A percentile compares a stretch with the other conserved stretches of the same genome.
These are phyloP conservation scores for Caryopteris hybrid DNA, from an alignment of 305 asterid genomes.

Conservation along the genomic window DNA sequence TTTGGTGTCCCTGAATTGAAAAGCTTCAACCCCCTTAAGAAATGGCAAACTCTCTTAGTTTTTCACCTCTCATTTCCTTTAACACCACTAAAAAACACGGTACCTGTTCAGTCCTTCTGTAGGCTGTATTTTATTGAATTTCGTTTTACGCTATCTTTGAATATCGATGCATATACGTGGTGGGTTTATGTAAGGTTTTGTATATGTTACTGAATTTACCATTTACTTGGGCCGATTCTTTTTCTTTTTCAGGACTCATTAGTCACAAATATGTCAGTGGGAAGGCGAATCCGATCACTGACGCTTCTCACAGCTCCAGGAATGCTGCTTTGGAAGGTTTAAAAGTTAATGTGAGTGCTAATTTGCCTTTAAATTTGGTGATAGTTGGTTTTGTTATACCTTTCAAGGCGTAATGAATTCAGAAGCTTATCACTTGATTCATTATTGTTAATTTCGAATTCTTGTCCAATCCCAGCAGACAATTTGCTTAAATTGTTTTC, in stretches of 20 bases:
- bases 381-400: not conserved
- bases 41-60: constrained; percentile 51
- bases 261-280: constrained; percentile 21
- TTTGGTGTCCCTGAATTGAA: not conserved
- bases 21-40: not conserved
- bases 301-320: constrained; percentile 29
- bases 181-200: not conserved
- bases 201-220: not conserved
- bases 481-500: not conserved
- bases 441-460: not conserved
- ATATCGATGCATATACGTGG: not conserved
- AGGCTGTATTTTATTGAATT: not conserved
- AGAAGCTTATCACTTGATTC: not conserved
- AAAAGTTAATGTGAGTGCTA: constrained; percentile 36
- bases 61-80: constrained; percentile 34
- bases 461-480: not conserved
- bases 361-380: not conserved
- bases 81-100: constrained; percentile 38
- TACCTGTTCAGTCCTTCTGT: not conserved
- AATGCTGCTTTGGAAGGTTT: constrained; percentile 32
- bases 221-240: not conserved
- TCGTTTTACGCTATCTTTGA: not conserved
- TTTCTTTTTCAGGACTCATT: constrained; percentile 33
- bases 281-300: constrained; percentile 39
- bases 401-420: not conserved